A percentile compares a stretch with the other conserved stretches of the same genome.
Conservation (phyloP, 140 eudicot species). For the Cichorium intybus region DNA sequence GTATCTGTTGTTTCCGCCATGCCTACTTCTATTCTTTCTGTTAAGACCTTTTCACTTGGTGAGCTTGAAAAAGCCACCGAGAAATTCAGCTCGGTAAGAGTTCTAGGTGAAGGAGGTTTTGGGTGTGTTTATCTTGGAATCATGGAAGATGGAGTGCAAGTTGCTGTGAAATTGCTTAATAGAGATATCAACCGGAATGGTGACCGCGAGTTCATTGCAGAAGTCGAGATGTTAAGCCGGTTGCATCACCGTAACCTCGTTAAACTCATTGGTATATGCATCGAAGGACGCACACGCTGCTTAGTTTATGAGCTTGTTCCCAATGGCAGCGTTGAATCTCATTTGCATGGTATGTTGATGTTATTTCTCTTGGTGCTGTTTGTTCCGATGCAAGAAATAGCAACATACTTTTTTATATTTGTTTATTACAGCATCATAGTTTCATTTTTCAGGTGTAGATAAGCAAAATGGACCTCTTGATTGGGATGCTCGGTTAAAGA, state of each 20-base stretch:
- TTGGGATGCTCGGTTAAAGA: constrained; percentile 91
- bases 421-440: no score
- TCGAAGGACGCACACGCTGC: constrained; percentile 82
- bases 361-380: no score
- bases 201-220: constrained; percentile 88
- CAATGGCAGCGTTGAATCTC: constrained; percentile 94
- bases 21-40: constrained; percentile 84
- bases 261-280: constrained; percentile 88
- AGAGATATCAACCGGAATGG: constrained; percentile 83
- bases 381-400: no score
- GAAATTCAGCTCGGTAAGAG: constrained; percentile 57
- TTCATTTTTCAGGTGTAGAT: constrained; percentile 70
- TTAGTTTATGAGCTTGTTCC: constrained; percentile 88
- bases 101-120: constrained; percentile 97
- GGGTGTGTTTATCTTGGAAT: constrained; percentile 92
- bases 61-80: constrained; percentile 94
- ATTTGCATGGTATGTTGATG: constrained; percentile 72
- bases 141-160: constrained; percentile 72
- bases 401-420: no score
- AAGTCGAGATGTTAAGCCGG: constrained; percentile 93
- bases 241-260: constrained; percentile 95
- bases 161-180: constrained; percentile 85
- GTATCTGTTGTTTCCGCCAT: constrained; percentile 68
- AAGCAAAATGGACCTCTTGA: constrained; percentile 62
- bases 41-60: constrained; percentile 70